Evolutionary conservation across 164 flowering plant genomes (phyloP), one percentile per base, ranked within the genome.

Genomic region (Vitis rotundifolia): DNA sequence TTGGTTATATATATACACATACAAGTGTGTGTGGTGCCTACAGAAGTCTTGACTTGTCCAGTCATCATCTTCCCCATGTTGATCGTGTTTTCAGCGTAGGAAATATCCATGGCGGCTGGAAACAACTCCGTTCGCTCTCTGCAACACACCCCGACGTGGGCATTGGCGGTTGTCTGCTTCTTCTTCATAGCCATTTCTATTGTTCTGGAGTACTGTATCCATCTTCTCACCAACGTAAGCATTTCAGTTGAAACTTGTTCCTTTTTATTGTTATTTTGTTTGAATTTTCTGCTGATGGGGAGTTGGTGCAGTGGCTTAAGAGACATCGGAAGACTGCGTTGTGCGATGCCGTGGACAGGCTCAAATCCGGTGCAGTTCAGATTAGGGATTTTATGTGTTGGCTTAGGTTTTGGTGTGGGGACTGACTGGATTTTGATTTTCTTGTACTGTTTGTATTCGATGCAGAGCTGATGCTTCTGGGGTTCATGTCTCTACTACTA

Each of bases 401-500:
- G 14, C 26, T 22, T 22, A 22, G 26, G 26, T 22, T 22, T 22
- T 22, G 26, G 26, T 22, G 26, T 22, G 26, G 26, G 26, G 26
- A 22, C 26, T 22, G 26, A 22, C 26, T 22, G 26, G 26, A 22
- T 22, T 22, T 22, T 22, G 26, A 22, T 49, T 47, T 49, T 19
- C 18, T 16, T 48, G 14, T 8, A 15, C 54, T 56, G 31, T 15
- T 47, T 53, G 5, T 37, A 12, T 67, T 49, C 6, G 56, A 64
- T 72, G 70, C 88, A 89, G 91, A 84, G 80, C 75, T 90, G 73
- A 90, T 90, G 86, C 72, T 90, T 71, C 81, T 90, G 31, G 92
- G 95, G 10, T 88, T 90, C 77, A 85, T 88, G 75, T 90, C 92
- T 15, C 79, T 88, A 7, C 62, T 85, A 16, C 79, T 90, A 73